Base-by-base conservation (phyloP, 306 rosid species). In the Mimosa pudica region DNA sequence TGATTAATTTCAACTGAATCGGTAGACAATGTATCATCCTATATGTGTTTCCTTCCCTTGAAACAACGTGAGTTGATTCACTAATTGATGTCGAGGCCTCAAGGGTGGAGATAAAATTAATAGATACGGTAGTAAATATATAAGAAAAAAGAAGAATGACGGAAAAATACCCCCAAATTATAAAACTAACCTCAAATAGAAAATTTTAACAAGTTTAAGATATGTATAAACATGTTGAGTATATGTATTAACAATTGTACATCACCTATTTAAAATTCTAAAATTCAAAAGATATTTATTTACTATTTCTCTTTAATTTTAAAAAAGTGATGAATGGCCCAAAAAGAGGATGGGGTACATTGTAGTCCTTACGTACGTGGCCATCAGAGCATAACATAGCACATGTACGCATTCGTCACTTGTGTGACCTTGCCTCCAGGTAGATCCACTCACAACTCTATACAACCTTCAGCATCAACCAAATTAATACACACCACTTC, bases 301-400 rank as follows among this genome's bases (percentile, higher is more conserved):
- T 24, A 24, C 30, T 24, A 24, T 24, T 24, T 24, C 30, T 24
- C 30, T 24, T 24, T 24, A 24, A 24, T 24, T 24, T 24, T 24
- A 24, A 24, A 24, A 52, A 3, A 4, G 8, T 16, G 24, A 54
- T 57, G 1, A 2, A 60, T 70, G 83, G 75, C 81, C 83, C 79
- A 54, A 7, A 17, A 54, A 52, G 30, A 52, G 70, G 73, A 70
- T 54, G 64, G 78, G 73, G 33, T 20, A 62, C 76, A 69, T 70
- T 75, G 74, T 67, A 69, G 71, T 55, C 80, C 75, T 57, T 84
- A 64, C 73, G 81, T 84, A 64, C 73, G 81, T 52, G 79, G 42
- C 74, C 73, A 55, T 61, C 17, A 47, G 55, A 82, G 44, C 52
- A 18, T 33, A 42, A 18, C 73, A 69, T 38, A n/a, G 33, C 72